phyloP scores from a whole-genome alignment of 805 yeast species.

The Kluyveromyces starmeri region DNA sequence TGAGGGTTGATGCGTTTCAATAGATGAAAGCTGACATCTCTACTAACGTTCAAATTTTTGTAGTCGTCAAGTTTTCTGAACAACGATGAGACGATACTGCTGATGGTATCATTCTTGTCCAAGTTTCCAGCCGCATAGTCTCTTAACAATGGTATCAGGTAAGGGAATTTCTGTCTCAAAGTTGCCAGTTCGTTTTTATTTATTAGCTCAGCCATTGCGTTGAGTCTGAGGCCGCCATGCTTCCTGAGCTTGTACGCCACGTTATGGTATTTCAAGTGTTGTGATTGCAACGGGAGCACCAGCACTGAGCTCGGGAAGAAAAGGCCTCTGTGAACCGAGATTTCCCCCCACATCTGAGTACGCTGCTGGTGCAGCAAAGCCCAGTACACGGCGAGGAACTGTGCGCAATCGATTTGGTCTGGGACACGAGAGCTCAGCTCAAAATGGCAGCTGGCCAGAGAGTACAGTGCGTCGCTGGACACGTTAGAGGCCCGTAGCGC shows the following conservation, averaged over 20 bases:
- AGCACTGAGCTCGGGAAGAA: constrained; percentile 37
- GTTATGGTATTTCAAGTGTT: constrained; percentile 28
- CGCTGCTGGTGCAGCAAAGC: constrained; percentile 39
- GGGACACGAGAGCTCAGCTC: constrained; percentile 13
- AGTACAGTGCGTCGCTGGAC: constrained; percentile 24
- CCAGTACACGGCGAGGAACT: constrained; percentile 38
- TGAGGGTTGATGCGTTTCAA: constrained; percentile 28
- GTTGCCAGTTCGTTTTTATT: constrained; percentile 9
- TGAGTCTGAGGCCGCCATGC: constrained; percentile 14
- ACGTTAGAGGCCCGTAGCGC: constrained; percentile 10
- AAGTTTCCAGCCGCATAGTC: constrained; percentile 48
- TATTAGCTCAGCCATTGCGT: constrained; percentile 19
- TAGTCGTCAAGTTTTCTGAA: constrained; percentile 22
- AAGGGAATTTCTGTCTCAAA: constrained; percentile 19
- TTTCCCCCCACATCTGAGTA: constrained; percentile 36
- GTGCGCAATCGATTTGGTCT: constrained; percentile 17
- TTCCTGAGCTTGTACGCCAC: constrained; percentile 25
- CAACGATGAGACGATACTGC: constrained; percentile 39
- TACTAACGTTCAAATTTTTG: constrained; percentile 38
- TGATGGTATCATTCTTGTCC: constrained; percentile 37
- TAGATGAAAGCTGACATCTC: constrained; percentile 45
- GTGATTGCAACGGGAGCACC: constrained; percentile 34
- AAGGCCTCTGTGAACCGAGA: constrained; percentile 25
- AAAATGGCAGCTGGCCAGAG: constrained; percentile 9
- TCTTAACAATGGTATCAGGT: constrained; percentile 39